phyloP scores from a whole-genome alignment of 2,329 filamentous ascomycete species.

The Dactylonectria macrodidyma region DNA sequence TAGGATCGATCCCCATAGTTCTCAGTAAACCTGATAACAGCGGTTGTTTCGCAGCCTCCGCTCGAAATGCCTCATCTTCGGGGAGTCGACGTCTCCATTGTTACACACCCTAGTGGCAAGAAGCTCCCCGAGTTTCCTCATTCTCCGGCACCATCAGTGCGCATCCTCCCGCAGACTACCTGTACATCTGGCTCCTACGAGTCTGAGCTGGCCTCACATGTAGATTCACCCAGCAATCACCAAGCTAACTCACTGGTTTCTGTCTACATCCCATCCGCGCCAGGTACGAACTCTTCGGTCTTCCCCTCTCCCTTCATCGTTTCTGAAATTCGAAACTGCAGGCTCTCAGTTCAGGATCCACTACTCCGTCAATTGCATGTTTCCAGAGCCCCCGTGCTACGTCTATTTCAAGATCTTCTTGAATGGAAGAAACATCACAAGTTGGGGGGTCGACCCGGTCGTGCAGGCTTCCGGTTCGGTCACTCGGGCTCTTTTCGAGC shows the following conservation, averaged over 20 bases:
- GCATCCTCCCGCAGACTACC: constrained; percentile 46
- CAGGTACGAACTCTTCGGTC: constrained; percentile 56
- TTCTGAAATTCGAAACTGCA: constrained; percentile 42
- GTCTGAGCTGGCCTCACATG: not conserved
- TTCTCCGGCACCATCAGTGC: constrained; percentile 64
- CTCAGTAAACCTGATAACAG: not conserved
- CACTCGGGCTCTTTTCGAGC: constrained; percentile 64
- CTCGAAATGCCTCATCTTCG: constrained; percentile 64
- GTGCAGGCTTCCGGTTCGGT: constrained; percentile 56
- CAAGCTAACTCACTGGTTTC: constrained; percentile 61
- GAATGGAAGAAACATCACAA: constrained; percentile 67
- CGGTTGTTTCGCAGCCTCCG: not conserved
- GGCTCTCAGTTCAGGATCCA: constrained; percentile 68
- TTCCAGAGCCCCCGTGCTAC: constrained; percentile 53
- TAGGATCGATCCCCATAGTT: not conserved
- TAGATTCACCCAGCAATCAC: constrained; percentile 37
- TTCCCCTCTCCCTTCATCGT: not conserved
- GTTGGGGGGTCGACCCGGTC: constrained; percentile 65
- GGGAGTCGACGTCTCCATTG: constrained; percentile 63
- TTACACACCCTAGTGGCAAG: constrained; percentile 53
- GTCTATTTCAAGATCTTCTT: constrained; percentile 70
- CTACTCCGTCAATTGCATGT: constrained; percentile 58
- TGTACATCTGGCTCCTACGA: constrained; percentile 39
- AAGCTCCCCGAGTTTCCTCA: constrained; percentile 69
- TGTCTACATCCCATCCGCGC: constrained; percentile 70